phyloP scores from a whole-genome alignment of 2,329 filamentous ascomycete genomes.

The Ophiostoma triangulosporum region DNA sequence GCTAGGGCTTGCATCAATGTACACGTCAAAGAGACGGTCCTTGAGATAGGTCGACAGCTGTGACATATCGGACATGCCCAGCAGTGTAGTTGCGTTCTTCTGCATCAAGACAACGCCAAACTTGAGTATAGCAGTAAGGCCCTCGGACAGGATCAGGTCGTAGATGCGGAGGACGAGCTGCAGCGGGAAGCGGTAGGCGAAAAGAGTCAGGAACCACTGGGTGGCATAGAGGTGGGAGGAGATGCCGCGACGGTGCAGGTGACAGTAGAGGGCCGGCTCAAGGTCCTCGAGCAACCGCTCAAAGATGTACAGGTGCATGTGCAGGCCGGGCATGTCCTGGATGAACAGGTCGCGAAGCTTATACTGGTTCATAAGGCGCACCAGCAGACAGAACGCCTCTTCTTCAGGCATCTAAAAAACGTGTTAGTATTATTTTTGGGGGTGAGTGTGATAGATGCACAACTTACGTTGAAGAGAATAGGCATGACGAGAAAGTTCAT shows the following conservation, averaged over 20 bases:
- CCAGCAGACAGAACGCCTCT: conserved; percentile 87
- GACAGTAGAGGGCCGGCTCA: conserved; percentile 88
- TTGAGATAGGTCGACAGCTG: conserved; percentile 82
- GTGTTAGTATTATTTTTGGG: background rate
- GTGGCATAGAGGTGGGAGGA: conserved; percentile 90
- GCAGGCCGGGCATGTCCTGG: conserved; percentile 90
- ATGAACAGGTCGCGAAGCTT: conserved; percentile 84
- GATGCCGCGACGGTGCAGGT: conserved; percentile 76
- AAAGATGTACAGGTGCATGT: conserved; percentile 88
- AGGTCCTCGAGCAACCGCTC: conserved; percentile 86
- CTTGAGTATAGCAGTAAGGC: conserved; percentile 81
- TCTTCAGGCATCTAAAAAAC: conserved; percentile 72
- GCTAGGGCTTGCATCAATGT: conserved; percentile 88
- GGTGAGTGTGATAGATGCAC: background rate
- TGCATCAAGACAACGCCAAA: conserved; percentile 95
- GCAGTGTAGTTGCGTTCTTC: conserved; percentile 67
- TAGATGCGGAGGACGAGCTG: conserved; percentile 95
- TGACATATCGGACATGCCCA: conserved; percentile 83
- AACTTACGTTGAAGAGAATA: conserved; percentile 76
- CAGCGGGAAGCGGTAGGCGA: conserved; percentile 91
- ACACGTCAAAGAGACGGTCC: conserved; percentile 88
- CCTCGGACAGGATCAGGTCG: conserved; percentile 86
- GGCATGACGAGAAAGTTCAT: conserved; percentile 99
- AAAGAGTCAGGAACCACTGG: conserved; percentile 98
- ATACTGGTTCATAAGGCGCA: conserved; percentile 94